Conservation (phyloP, 164 flowering plant species). For the Liquidambar formosana region DNA sequence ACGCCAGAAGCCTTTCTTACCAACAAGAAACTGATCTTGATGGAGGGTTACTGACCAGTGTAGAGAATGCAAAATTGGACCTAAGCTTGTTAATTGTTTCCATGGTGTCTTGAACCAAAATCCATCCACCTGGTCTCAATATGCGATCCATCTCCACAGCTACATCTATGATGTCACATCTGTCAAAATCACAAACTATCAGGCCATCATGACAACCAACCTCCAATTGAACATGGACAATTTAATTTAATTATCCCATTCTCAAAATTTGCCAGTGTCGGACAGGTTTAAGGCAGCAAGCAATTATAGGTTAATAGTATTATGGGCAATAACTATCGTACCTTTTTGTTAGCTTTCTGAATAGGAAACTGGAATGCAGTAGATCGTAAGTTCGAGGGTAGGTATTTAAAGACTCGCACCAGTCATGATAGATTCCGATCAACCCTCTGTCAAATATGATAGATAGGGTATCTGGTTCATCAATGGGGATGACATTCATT, state of each 20-base stretch:
- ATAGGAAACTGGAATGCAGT: conserved; percentile 73
- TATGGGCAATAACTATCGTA: conserved; percentile 15
- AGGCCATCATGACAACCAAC: no score
- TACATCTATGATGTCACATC: conserved; percentile 67
- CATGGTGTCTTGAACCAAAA: conserved; percentile 60
- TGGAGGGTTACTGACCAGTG: conserved; percentile 62
- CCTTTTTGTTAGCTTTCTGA: conserved; percentile 59
- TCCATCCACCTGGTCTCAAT: conserved; percentile 78
- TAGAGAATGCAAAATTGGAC: conserved; percentile 61
- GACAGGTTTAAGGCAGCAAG: no score
- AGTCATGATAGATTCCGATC: conserved; percentile 86
- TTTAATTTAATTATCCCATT: no score
- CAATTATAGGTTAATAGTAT: neutral
- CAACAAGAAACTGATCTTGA: conserved; percentile 63
- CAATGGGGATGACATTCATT: conserved; percentile 74
- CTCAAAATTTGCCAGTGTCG: no score
- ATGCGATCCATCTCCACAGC: conserved; percentile 84
- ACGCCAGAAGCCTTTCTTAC: conserved; percentile 78
- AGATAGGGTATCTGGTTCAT: conserved; percentile 69
- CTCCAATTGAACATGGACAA: no score
- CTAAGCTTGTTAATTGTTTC: conserved; percentile 54
- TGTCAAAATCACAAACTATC: conserved; percentile 16
- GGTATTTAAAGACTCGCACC: conserved; percentile 88
- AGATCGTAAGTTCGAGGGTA: conserved; percentile 93
- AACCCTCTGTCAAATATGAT: conserved; percentile 78